These are phyloP conservation scores for Trichophyton schoenleinii DNA, from an alignment of 2,329 filamentous ascomycete genomes.

Conservation along the genomic window DNA sequence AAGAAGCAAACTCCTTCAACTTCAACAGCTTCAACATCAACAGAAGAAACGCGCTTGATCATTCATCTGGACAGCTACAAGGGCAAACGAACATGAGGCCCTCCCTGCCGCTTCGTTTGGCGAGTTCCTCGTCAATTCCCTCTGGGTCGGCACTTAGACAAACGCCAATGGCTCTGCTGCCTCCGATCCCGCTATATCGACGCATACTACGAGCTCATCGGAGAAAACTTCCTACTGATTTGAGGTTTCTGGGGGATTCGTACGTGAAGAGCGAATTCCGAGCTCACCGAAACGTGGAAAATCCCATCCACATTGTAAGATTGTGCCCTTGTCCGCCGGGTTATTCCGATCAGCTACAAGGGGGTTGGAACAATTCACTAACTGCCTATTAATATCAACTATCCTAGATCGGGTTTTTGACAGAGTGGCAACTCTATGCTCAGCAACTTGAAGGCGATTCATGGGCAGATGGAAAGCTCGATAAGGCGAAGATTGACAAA, in stretches of 20 bases:
- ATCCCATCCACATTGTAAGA: constrained; percentile 76
- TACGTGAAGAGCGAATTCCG: constrained; percentile 91
- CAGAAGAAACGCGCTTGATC: background rate
- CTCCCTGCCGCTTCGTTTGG: constrained; percentile 28
- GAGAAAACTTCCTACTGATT: constrained; percentile 54
- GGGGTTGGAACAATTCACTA: background rate
- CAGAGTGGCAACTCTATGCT: constrained; percentile 91
- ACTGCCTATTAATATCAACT: background rate
- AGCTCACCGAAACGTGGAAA: constrained; percentile 70
- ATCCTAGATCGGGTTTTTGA: constrained; percentile 76
- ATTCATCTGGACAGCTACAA: constrained; percentile 6
- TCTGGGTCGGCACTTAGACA: constrained; percentile 32
- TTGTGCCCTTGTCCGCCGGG: background rate
- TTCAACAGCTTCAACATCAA: background rate
- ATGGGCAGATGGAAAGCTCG: constrained; percentile 76
- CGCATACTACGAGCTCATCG: constrained; percentile 77
- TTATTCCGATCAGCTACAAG: background rate
- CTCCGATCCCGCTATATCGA: constrained; percentile 80
- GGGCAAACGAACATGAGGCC: constrained; percentile 21
- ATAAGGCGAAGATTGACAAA: constrained; percentile 72
- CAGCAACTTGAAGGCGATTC: constrained; percentile 78
- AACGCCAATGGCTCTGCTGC: constrained; percentile 57
- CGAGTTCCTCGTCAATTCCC: constrained; percentile 28
- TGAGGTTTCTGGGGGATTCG: constrained; percentile 74
- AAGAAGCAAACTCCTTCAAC: background rate